Base-by-base conservation (phyloP, 140 eudicot species). In the Cichorium intybus region DNA sequence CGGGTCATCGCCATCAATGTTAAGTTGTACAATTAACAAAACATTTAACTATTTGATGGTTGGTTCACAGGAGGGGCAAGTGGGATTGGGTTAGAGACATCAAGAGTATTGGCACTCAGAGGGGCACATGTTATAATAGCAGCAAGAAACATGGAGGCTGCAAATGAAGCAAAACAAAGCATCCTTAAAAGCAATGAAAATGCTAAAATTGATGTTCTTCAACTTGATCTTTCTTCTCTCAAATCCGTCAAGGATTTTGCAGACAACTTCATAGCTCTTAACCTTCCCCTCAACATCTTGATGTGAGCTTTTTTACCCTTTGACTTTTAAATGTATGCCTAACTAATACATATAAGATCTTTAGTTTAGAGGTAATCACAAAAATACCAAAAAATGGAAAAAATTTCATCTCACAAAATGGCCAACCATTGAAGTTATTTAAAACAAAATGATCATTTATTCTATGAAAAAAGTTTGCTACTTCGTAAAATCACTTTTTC, bases 1-100 rank as follows among this genome's bases (percentile, higher is more conserved):
- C n/a, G n/a, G n/a, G n/a, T n/a, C n/a, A n/a, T n/a, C n/a, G n/a
- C n/a, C n/a, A n/a, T n/a, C n/a, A n/a, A n/a, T n/a, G n/a, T n/a
- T n/a, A n/a, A n/a, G n/a, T n/a, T n/a, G n/a, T n/a, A n/a, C n/a
- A n/a, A n/a, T n/a, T n/a, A n/a, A n/a, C n/a, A n/a, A n/a, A n/a
- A n/a, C n/a, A n/a, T n/a, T n/a, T n/a, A n/a, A n/a, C n/a, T n/a
- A n/a, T n/a, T 24, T 18, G 11, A 64, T 61, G 39, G 64, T 53
- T 9, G 26, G 1, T 29, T 72, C 41, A 45, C 72, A 93, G 99
- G 99, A 63, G 99, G 97, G 17, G 93, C 99, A 21, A 84, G 95
- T 71, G 99, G 99, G 45, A 93, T 93, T 53, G 99, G 99, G 5
- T 56, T 85, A 45, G 99, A 93, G 79, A 93, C 99, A 16, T 75